Percentiles rank a stretch among this genome's conserved stretches.
These are phyloP conservation scores for Capsella bursapastoris DNA, from an alignment of 345 rosid species.

Conservation along the genomic window DNA sequence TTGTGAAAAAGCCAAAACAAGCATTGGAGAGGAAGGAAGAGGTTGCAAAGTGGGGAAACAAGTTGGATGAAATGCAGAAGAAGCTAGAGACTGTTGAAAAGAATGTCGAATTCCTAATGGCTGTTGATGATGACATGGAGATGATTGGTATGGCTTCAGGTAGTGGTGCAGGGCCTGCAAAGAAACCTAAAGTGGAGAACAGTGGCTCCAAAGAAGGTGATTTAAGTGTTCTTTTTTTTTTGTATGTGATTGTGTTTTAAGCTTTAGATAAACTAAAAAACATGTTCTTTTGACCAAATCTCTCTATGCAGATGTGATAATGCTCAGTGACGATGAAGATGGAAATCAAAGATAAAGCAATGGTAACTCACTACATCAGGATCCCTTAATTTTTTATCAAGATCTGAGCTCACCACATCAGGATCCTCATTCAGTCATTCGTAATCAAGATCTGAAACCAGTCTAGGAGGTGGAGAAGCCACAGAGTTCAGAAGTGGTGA, in stretches of 20 bases:
- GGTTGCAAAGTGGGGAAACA: background rate
- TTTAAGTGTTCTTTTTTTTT: background rate
- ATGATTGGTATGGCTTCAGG: background rate
- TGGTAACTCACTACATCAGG: background rate
- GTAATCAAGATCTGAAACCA: no score
- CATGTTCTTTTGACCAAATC: background rate
- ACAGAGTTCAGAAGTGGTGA: constrained; percentile 12
- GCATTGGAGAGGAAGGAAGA: background rate
- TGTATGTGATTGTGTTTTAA: background rate
- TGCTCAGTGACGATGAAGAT: constrained; percentile 8
- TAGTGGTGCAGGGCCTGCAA: background rate
- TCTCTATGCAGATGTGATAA: constrained; percentile 2
- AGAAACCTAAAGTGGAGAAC: background rate
- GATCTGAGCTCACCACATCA: no score
- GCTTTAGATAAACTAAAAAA: background rate
- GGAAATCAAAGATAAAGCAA: background rate
- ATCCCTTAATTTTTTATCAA: background rate
- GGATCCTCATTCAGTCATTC: no score
- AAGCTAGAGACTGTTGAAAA: background rate
- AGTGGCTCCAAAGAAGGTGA: background rate
- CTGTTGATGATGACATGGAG: background rate
- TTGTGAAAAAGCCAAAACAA: background rate
- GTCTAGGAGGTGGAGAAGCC: background rate
- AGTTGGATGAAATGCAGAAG: background rate
- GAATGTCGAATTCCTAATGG: background rate